phyloP scores from a whole-genome alignment of 305 asterid genomes.

The Fraxinus angustifolia region DNA sequence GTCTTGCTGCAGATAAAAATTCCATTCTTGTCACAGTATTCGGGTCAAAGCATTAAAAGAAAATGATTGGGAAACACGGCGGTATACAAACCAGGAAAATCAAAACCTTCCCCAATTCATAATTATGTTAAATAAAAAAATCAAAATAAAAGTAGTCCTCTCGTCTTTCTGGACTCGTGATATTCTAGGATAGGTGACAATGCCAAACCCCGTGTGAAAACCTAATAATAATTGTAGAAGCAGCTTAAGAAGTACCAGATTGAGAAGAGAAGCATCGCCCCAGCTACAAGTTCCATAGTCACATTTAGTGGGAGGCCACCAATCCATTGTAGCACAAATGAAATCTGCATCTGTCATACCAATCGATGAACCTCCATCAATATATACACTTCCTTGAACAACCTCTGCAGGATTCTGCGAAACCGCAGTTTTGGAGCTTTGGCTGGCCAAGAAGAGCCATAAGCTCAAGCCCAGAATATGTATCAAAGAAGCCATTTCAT shows the following conservation, averaged over 20 bases:
- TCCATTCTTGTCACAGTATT: too few relatives aligned
- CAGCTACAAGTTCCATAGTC: conserved; percentile 85
- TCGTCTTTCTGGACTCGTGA: too few relatives aligned
- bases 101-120: too few relatives aligned
- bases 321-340: conserved; percentile 80
- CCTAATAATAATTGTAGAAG: neutral
- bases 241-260: conserved; percentile 41
- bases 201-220: too few relatives aligned
- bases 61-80: too few relatives aligned
- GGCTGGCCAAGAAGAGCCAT: conserved; percentile 51
- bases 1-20: too few relatives aligned
- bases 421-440: conserved; percentile 27
- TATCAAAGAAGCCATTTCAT: conserved; percentile 37
- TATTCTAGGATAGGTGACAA: too few relatives aligned
- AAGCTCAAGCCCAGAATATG: conserved; percentile 40
- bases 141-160: too few relatives aligned
- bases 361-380: conserved; percentile 43
- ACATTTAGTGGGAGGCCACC: conserved; percentile 87
- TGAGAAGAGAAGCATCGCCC: conserved; percentile 80
- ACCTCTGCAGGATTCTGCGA: conserved; percentile 21
- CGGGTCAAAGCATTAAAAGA: too few relatives aligned
- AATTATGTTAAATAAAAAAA: too few relatives aligned
- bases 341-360: conserved; percentile 52
- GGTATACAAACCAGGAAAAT: too few relatives aligned
- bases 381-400: conserved; percentile 42